A percentile compares a stretch with the other conserved stretches of the same genome.
These are phyloP conservation scores for Immersiella caudata DNA, from an alignment of 495 filamentous ascomycete species.

Conservation along the genomic window DNA sequence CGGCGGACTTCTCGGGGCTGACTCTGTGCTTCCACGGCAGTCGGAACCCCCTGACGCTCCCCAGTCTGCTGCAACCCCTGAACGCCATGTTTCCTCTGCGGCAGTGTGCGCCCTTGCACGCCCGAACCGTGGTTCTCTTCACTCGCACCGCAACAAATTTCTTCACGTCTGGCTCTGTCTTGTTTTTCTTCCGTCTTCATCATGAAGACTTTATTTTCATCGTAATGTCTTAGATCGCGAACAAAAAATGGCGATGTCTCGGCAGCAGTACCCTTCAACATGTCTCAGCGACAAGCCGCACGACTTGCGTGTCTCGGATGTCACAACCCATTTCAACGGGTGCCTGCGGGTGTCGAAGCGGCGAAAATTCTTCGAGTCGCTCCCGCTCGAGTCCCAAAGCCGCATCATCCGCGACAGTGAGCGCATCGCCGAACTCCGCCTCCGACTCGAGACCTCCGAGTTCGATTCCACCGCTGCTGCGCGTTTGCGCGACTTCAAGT, in stretches of 20 bases:
- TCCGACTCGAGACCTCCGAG: conserved; percentile 27
- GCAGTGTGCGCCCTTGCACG: background rate
- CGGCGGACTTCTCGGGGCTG: background rate
- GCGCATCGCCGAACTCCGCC: conserved; percentile 21
- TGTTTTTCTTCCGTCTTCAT: background rate
- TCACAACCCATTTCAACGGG: conserved; percentile 33
- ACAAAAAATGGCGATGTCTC: background rate
- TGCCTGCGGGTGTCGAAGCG: conserved; percentile 28
- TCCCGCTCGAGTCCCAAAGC: conserved; percentile 25
- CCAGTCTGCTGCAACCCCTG: background rate
- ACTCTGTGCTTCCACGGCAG: background rate
- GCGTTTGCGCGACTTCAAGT: conserved; percentile 27
- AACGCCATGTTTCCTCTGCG: background rate
- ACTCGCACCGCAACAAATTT: background rate
- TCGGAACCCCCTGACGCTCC: background rate
- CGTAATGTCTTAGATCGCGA: background rate
- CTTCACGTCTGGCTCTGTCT: background rate
- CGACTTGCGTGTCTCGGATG: conserved; percentile 30
- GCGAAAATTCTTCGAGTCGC: conserved; percentile 29
- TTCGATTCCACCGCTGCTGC: conserved; percentile 24
- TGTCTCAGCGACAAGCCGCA: conserved; percentile 34
- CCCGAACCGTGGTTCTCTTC: background rate
- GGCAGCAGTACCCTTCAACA: conserved; percentile 22
- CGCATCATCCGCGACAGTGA: conserved; percentile 28
- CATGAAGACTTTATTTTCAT: background rate